Conservation (phyloP, 139 green algal species). For the Picochlorum sp. region DNA sequence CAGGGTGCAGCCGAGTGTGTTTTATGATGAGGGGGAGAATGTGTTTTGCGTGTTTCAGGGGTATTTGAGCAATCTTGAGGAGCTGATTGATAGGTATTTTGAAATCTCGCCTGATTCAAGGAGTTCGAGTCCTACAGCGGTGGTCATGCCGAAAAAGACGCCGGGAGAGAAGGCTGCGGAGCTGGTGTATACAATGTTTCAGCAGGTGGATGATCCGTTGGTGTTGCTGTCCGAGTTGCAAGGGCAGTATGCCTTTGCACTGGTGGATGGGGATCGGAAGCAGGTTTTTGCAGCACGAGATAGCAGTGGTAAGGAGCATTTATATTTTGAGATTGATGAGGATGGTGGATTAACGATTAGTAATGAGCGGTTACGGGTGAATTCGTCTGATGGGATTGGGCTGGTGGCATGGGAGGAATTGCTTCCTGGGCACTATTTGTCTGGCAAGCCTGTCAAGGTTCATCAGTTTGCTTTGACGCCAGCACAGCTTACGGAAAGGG, state of each 20-base stretch:
- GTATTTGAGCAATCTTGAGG: conserved; percentile 46
- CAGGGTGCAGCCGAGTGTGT: conserved; percentile 12
- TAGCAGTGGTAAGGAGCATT: conserved; percentile 17
- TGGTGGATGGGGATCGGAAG: conserved; percentile 50
- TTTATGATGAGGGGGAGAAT: conserved; percentile 23
- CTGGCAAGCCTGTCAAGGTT: conserved; percentile 30
- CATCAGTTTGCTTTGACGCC: conserved; percentile 68
- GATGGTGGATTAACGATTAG: conserved; percentile 40
- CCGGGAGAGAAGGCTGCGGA: conserved; percentile 32
- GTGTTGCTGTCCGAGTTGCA: conserved; percentile 68
- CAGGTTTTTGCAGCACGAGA: conserved; percentile 52
- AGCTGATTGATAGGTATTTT: conserved; percentile 32
- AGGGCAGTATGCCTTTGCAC: conserved; percentile 63
- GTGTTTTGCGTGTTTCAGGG: conserved; percentile 26
- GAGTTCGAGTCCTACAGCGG: conserved; percentile 12
- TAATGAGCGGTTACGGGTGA: conserved; percentile 25
- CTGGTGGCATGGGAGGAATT: conserved; percentile 47
- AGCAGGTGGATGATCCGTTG: conserved; percentile 34
- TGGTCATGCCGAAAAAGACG: conserved; percentile 22
- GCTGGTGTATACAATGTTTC: conserved; percentile 30
- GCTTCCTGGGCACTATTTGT: conserved; percentile 52
- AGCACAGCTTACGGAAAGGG: conserved; percentile 37
- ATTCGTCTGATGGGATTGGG: conserved; percentile 4
- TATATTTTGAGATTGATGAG: conserved; percentile 48
- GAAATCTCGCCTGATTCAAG: neutral